phyloP scores from a whole-genome alignment of 495 filamentous ascomycete species.

The Talaromyces proteolyticus region DNA sequence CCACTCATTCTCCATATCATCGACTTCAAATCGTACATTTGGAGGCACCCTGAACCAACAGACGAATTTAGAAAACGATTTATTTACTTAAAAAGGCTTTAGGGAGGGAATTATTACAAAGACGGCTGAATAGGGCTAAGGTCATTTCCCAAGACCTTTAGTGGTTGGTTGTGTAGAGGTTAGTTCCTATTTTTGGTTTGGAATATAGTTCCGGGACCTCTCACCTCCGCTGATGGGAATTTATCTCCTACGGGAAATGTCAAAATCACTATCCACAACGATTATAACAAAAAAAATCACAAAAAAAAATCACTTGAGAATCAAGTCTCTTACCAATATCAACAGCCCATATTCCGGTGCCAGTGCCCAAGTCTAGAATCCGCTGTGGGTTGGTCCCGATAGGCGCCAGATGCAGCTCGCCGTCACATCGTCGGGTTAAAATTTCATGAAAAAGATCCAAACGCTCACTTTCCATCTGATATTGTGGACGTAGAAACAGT shows the following conservation, averaged over 20 bases:
- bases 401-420: conserved; percentile 49
- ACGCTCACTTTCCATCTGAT: conserved; percentile 20
- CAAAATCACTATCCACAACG: not conserved
- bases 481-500: conserved; percentile 5
- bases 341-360: conserved; percentile 41
- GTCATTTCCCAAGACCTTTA: conserved; percentile 8
- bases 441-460: conserved; percentile 61
- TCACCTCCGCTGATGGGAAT: conserved; percentile 3
- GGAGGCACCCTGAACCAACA: conserved; percentile 29
- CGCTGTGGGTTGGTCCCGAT: conserved; percentile 24
- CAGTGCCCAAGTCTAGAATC: conserved; percentile 34
- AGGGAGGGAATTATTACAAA: not conserved
- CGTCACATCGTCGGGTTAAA: conserved; percentile 43
- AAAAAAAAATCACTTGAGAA: not conserved
- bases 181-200: not conserved
- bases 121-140: conserved; percentile 8
- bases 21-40: conserved; percentile 47
- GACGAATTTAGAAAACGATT: not conserved
- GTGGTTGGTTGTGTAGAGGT: not conserved
- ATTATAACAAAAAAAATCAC: not conserved
- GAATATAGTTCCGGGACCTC: not conserved
- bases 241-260: not conserved
- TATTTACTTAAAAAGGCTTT: not conserved
- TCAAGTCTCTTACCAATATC: conserved; percentile 30
- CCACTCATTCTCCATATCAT: conserved; percentile 42